A percentile compares a stretch with the other conserved stretches of the same genome.
Evolutionary conservation across 1,284 basidiomycete species (phyloP).

Genomic region (Leccinum insolens): DNA sequence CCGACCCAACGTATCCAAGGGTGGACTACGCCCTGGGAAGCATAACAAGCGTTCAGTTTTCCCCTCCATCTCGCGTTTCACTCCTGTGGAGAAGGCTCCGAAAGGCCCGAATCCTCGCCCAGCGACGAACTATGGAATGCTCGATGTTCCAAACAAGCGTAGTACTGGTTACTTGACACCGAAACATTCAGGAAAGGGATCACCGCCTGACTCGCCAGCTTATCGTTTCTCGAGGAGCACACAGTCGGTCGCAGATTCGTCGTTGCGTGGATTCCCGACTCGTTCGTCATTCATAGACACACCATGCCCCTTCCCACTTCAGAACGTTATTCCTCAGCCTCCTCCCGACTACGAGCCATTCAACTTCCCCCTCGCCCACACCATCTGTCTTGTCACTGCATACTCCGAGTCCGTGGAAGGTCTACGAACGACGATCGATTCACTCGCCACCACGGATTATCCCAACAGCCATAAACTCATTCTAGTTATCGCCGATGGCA

Average conservation of each 20-base stretch:
- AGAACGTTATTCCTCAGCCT: conserved; percentile 93
- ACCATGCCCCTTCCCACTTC: conserved; percentile 89
- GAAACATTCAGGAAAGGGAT: conserved; percentile 49
- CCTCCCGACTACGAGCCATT: conserved; percentile 92
- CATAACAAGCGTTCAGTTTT: conserved; percentile 63
- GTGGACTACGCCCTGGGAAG: conserved; percentile 56
- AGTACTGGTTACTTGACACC: conserved; percentile 61
- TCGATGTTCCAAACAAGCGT: conserved; percentile 68
- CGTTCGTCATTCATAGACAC: conserved; percentile 60
- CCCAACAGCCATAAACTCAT: conserved; percentile 98
- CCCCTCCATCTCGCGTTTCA: conserved; percentile 85
- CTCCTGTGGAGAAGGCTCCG: conserved; percentile 72
- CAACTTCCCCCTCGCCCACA: conserved; percentile 93
- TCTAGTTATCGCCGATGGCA: conserved; percentile 96
- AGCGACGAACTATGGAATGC: conserved; percentile 74
- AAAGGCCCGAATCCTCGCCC: conserved; percentile 69
- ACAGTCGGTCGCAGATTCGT: conserved; percentile 63
- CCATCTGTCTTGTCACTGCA: conserved; percentile 96
- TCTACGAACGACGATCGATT: conserved; percentile 95
- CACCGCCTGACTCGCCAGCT: conserved; percentile 77
- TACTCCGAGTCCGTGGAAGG: conserved; percentile 98
- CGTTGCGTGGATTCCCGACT: conserved; percentile 33
- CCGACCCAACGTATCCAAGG: conserved; percentile 85
- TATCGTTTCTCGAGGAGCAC: conserved; percentile 81
- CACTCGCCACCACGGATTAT: conserved; percentile 97